phyloP scores from a whole-genome alignment of 352 stramenopile genomes.

The Pythium diclinum region DNA sequence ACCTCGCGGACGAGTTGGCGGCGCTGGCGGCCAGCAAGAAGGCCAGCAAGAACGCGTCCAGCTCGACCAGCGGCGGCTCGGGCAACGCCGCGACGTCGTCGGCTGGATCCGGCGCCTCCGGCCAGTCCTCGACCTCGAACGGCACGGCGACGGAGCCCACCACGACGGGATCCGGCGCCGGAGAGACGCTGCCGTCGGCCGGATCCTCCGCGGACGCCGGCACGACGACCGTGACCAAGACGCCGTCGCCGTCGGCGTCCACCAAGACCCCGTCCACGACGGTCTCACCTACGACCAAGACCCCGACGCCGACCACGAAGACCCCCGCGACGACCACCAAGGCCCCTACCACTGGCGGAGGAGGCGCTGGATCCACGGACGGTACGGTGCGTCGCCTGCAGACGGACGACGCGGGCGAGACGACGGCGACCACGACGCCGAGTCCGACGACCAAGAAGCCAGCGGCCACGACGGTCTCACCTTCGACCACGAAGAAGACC shows the following conservation, averaged over 20 bases:
- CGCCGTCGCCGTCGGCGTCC: conserved; percentile 12
- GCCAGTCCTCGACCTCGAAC: neutral
- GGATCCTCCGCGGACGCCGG: neutral
- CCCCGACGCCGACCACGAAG: conserved; percentile 1
- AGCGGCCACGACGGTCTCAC: conserved; percentile 9
- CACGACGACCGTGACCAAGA: conserved; percentile 11
- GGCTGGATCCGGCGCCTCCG: neutral
- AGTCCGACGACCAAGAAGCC: neutral
- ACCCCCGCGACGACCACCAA: conserved; percentile 5
- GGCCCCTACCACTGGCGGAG: neutral
- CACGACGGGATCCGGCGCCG: neutral
- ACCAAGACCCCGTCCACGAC: neutral
- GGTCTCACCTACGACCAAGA: conserved; percentile 4
- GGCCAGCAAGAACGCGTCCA: conserved; percentile 9
- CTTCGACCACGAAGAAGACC: conserved; percentile 32
- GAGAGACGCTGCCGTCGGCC: conserved; percentile 7
- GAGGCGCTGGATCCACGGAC: conserved; percentile 9
- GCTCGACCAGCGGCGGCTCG: conserved; percentile 2
- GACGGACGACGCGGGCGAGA: conserved; percentile 4
- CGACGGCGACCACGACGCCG: conserved; percentile 7
- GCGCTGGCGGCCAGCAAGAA: conserved; percentile 16
- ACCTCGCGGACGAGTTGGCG: conserved; percentile 24
- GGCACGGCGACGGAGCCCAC: conserved; percentile 7
- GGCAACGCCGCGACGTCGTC: conserved; percentile 8
- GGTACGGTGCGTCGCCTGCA: conserved; percentile 12